A percentile compares a stretch with the other conserved stretches of the same genome.
phyloP scores from a whole-genome alignment of 257 asterid genomes.

The Dorcoceras hygrometricum region DNA sequence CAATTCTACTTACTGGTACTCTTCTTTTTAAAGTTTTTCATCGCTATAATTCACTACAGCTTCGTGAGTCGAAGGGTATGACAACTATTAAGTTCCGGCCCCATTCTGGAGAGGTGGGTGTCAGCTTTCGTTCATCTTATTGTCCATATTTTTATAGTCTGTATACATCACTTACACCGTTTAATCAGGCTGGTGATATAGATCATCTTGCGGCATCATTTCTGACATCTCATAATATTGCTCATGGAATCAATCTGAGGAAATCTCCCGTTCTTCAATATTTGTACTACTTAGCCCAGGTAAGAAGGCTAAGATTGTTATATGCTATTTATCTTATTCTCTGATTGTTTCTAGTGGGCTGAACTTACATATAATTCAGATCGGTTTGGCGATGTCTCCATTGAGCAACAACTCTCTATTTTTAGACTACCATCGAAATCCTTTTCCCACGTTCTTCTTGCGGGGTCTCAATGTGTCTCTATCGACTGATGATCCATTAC shows the following conservation, averaged over 20 bases:
- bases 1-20: neutral
- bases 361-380: slow-evolving; percentile 44
- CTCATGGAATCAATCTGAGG: slow-evolving; percentile 92
- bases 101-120: slow-evolving; percentile 91
- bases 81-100: slow-evolving; percentile 93
- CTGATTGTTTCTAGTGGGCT: slow-evolving; percentile 22
- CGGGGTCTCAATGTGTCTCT: slow-evolving; percentile 96
- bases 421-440: slow-evolving; percentile 96
- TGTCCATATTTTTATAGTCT: slow-evolving; percentile 14
- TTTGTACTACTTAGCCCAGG: slow-evolving; percentile 92
- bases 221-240: slow-evolving; percentile 82
- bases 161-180: slow-evolving; percentile 19
- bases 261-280: slow-evolving; percentile 95
- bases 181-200: slow-evolving; percentile 83
- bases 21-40: slow-evolving; percentile 10
- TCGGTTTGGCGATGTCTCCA: slow-evolving; percentile 99
- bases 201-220: slow-evolving; percentile 98
- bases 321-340: slow-evolving; percentile 11
- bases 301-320: slow-evolving; percentile 27
- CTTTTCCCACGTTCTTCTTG: slow-evolving; percentile 82
- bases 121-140: slow-evolving; percentile 4
- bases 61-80: slow-evolving; percentile 96
- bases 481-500: slow-evolving; percentile 95
- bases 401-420: slow-evolving; percentile 94
- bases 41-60: slow-evolving; percentile 44